Evolutionary conservation across 345 rosid species (phyloP), one percentile per base, ranked within the genome.

Genomic region (Psidium guajava): DNA sequence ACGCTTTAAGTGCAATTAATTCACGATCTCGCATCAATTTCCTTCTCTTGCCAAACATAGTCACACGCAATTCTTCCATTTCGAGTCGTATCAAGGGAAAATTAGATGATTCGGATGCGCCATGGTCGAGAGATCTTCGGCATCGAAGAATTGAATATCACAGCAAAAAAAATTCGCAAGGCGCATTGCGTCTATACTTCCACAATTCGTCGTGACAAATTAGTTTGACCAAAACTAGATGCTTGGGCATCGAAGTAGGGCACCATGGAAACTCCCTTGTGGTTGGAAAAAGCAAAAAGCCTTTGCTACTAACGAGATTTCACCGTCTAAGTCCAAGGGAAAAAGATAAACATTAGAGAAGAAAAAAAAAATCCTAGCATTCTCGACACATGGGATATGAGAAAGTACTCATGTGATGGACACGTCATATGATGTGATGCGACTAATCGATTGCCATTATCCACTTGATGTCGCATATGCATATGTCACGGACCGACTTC

Each of bases 401-500:
- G 22, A 16, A 64, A 64, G 6, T 64, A 32, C 16, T 0, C 2
- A 32, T 8, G 1, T 8, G 12, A 64, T 3, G 5, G 0, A 16
- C 18, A 2, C 77, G 32, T 28, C 22, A 0, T 1, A 0, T 7
- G 42, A 28, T 0, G 44, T 0, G 9, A 4, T 1, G 42, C 15
- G 15, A 61, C 74, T 15, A 7, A 15, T 28, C 42, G 3, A 28
- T 28, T 15, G 15, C 1, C 36, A 3, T 28, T 64, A 28, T 64
- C 3, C 36, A 32, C 77, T 32, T 3, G 77, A 64, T 6, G 20
- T 8, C 20, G 1, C 15, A 18, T 8, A 12, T 32, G 42, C 13
- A 49, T 49, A 49, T 9, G 51, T 49, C 51, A 49, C 12, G 12
- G 13, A 49, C 11, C 51, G 13, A 49, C 13, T 49, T 49, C 51